phyloP scores from a whole-genome alignment of 768 basidiomycete species.

The Termitomyces sp. region DNA sequence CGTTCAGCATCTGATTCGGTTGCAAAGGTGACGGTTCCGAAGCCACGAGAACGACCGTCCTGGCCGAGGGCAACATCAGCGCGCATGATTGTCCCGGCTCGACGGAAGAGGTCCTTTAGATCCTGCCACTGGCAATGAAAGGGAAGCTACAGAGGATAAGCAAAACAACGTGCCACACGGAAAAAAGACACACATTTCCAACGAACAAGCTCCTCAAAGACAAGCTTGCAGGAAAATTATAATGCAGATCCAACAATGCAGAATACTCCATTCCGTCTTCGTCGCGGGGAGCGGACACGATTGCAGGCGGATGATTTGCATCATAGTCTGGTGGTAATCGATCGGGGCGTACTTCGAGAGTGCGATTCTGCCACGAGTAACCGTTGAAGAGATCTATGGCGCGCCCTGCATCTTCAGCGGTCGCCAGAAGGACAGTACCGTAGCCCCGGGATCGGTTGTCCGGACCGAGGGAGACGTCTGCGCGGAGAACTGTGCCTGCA shows the following conservation, averaged over 20 bases:
- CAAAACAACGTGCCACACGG: neutral
- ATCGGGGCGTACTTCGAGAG: conserved; percentile 89
- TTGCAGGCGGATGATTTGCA: conserved; percentile 19
- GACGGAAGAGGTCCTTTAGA: conserved; percentile 91
- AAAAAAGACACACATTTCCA: conserved; percentile 67
- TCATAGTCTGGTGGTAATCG: conserved; percentile 66
- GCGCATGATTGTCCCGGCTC: conserved; percentile 83
- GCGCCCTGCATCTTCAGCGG: conserved; percentile 89
- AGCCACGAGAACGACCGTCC: conserved; percentile 87
- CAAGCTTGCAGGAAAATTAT: conserved; percentile 20
- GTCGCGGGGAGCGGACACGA: conserved; percentile 6
- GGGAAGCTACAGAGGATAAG: conserved; percentile 53
- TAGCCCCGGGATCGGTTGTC: conserved; percentile 92
- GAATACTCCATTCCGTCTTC: conserved; percentile 12
- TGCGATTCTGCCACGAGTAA: conserved; percentile 92
- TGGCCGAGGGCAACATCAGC: conserved; percentile 87
- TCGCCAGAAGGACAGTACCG: conserved; percentile 91
- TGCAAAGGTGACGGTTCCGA: conserved; percentile 87
- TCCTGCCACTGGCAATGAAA: conserved; percentile 99
- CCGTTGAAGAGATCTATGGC: conserved; percentile 97
- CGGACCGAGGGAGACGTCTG: conserved; percentile 74
- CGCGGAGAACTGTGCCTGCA: conserved; percentile 83
- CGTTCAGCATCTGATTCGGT: conserved; percentile 79
- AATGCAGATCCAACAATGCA: conserved; percentile 21
- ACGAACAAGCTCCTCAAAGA: conserved; percentile 69